Percentiles rank a stretch among this genome's conserved stretches.
Conservation (phyloP, 139 green algal genomes). For the Chlamydomonas asymmetrica region DNA sequence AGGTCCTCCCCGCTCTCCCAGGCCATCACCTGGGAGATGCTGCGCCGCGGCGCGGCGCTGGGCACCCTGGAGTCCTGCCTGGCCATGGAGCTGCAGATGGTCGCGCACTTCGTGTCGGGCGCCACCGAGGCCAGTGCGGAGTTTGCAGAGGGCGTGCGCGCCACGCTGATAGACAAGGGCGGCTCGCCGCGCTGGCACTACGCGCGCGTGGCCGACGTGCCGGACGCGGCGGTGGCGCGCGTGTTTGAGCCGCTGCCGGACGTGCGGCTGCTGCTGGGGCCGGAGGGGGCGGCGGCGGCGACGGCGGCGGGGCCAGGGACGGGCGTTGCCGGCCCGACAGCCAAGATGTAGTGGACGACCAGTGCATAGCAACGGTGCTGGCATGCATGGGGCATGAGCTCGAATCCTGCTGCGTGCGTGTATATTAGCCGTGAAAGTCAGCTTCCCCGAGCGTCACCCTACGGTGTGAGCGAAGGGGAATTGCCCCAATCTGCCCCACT, state of each 20-base stretch:
- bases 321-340: too few species aligned
- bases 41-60: conserved; percentile 23
- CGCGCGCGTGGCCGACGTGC: conserved; percentile 49
- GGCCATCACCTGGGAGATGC: conserved; percentile 41
- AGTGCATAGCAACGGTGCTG: too few species aligned
- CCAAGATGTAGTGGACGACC: too few species aligned
- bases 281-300: too few species aligned
- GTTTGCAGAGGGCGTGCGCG: conserved; percentile 72
- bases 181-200: conserved; percentile 67
- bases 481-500: too few species aligned
- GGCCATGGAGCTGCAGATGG: conserved; percentile 63
- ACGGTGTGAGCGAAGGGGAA: too few species aligned
- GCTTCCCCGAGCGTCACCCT: too few species aligned
- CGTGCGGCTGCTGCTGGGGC: conserved; percentile 10
- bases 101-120: conserved; percentile 44
- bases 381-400: too few species aligned
- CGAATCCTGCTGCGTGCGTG: too few species aligned
- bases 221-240: neutral
- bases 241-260: conserved; percentile 9
- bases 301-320: too few species aligned
- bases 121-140: conserved; percentile 47
- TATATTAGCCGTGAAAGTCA: too few species aligned
- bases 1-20: conserved; percentile 60
- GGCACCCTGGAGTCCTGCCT: conserved; percentile 59
- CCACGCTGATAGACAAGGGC: conserved; percentile 76